Conservation (phyloP, 2,329 filamentous ascomycete species). For the Exserohilum rostratum region DNA sequence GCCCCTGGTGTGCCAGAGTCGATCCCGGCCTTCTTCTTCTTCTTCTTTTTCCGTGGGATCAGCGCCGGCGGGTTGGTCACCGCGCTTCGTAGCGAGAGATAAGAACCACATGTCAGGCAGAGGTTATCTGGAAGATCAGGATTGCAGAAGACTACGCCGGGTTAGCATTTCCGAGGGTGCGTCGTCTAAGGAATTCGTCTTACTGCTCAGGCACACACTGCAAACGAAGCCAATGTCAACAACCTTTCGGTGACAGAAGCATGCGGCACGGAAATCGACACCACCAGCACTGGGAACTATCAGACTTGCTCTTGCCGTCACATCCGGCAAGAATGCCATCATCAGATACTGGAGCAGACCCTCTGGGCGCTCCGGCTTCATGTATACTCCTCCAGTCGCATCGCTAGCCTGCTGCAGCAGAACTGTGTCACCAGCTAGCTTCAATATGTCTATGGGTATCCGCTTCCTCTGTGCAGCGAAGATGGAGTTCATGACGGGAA, state of each 20-base stretch:
- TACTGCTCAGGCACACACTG: constrained; percentile 89
- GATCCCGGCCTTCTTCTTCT: constrained; percentile 44
- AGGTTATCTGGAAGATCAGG: constrained; percentile 42
- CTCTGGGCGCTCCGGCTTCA: constrained; percentile 57
- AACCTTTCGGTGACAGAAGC: constrained; percentile 92
- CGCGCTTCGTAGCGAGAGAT: constrained; percentile 45
- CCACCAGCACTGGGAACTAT: constrained; percentile 80
- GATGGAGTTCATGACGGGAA: constrained; percentile 97
- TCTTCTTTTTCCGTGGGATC: constrained; percentile 49
- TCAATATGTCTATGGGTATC: constrained; percentile 90
- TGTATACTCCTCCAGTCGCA: constrained; percentile 72
- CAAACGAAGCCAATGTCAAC: constrained; percentile 95
- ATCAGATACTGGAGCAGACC: constrained; percentile 91
- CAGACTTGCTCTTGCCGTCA: constrained; percentile 66
- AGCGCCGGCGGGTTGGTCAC: constrained; percentile 43
- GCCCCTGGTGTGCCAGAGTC: constrained; percentile 45
- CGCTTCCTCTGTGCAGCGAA: constrained; percentile 89
- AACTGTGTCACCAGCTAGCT: constrained; percentile 82
- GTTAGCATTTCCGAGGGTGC: constrained; percentile 8
- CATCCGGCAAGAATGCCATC: constrained; percentile 86
- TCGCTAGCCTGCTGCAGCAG: constrained; percentile 91
- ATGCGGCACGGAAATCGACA: constrained; percentile 97
- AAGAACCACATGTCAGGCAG: constrained; percentile 49
- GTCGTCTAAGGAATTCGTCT: constrained; percentile 27
- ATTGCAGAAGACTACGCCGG: constrained; percentile 44